Percentiles rank a stretch among this genome's conserved stretches.
Evolutionary conservation across 345 rosid genomes (phyloP).

Genomic region (Sisymbrium irio): DNA sequence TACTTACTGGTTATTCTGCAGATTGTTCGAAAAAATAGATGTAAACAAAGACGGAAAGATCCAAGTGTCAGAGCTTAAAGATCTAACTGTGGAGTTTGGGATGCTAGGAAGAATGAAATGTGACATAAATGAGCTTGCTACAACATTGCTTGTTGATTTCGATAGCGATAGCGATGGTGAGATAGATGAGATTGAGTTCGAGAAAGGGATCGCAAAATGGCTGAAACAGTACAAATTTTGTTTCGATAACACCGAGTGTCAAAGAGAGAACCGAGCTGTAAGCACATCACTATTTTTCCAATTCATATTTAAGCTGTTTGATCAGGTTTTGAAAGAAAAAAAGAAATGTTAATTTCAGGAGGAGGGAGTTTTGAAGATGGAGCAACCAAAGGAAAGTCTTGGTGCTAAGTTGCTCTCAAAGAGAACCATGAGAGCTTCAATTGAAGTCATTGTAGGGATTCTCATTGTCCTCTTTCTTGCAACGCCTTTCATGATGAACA

Average conservation of each 20-base stretch:
- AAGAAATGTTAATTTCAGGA: not conserved
- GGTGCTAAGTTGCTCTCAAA: constrained; percentile 9
- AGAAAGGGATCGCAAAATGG: constrained; percentile 5
- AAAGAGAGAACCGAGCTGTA: constrained; percentile 9
- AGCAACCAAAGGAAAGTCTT: constrained; percentile 7
- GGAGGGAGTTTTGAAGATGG: constrained; percentile 20
- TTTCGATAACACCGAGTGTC: not conserved
- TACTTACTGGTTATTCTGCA: not conserved
- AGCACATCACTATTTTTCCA: not conserved
- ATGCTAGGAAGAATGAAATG: constrained; percentile 22
- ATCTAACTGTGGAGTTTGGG: constrained; percentile 24
- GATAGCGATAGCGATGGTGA: constrained; percentile 10
- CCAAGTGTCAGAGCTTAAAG: constrained; percentile 22
- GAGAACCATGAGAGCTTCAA: constrained; percentile 9
- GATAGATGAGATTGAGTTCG: constrained; percentile 15
- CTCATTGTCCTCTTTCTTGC: constrained; percentile 29
- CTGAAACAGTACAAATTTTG: constrained; percentile 14
- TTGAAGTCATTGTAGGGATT: constrained; percentile 26
- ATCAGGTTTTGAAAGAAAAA: not conserved
- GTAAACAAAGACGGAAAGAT: constrained; percentile 29
- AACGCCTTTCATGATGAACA: constrained; percentile 32
- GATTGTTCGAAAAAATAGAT: constrained; percentile 29
- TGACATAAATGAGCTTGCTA: constrained; percentile 11
- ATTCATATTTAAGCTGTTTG: not conserved
- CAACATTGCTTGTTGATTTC: constrained; percentile 15